Evolutionary conservation across 768 basidiomycete species (phyloP), one percentile per base, ranked within the genome.

Genomic region (Tubosaeta sp.): DNA sequence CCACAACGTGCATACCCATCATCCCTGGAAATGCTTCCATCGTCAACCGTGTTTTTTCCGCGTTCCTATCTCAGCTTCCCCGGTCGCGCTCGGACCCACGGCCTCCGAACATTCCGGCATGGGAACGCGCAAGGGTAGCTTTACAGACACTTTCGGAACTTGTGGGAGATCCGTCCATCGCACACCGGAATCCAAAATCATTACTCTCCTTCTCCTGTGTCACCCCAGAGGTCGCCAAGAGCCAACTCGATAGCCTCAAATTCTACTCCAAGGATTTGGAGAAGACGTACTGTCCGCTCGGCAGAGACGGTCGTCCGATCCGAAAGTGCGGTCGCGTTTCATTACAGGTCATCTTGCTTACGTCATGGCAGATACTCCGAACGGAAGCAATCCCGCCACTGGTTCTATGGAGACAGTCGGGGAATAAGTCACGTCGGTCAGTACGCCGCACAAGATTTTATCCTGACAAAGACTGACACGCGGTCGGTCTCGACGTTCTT

Each of bases 121-220:
- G 59, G 19, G 78, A 82, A 24, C 77, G 82, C 21, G 83, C 87
- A 77, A 63, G 67, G 42, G 58, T 57, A 3, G 87, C 87, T 0
- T 66, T 90, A 6, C 65, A 58, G 9, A 74, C 68, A 44, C 72
- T 88, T 31, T 75, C 82, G 10, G 74, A 79, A 27, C 66, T 85
- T n/a, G 71, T 69, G 14, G 69, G 66, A 16, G 73, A 79, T 56
- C 64, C 74, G 12, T 64, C 66, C 21, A 75, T 84, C 31, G 71
- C 73, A 10, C 61, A 69, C 11, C 76, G 80, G 24, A 75, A 84
- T 58, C 81, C 86, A 11, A 51, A 61, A n/a, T 86, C 80, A 6
- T 71, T 81, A 2, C 69, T 89, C 44, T 87, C 86, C 7, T 90
- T 90, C 59, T 85, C 78, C 11, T 81, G 81, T 56, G 73, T 86